These are phyloP conservation scores for Pleodorina starrii DNA, from an alignment of 139 green algal species.

Conservation along the genomic window DNA sequence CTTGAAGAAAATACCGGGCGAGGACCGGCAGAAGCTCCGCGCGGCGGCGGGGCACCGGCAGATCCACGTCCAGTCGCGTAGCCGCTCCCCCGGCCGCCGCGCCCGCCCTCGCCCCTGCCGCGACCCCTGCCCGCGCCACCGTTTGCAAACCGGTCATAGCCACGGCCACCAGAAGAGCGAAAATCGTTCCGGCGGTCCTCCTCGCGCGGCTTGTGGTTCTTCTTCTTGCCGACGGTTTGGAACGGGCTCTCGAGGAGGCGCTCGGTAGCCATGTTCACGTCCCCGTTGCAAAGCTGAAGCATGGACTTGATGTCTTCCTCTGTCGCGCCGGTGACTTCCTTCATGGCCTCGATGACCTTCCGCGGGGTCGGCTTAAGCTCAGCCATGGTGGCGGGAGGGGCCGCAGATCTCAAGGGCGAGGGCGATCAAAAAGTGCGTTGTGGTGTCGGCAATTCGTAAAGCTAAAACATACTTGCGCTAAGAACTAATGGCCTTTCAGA, in stretches of 20 bases:
- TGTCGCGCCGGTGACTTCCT: conserved; percentile 56
- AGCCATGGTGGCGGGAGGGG: conserved; percentile 30
- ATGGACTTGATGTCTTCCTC: conserved; percentile 61
- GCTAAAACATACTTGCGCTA: conserved; percentile 30
- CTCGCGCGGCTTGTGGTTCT: conserved; percentile 35
- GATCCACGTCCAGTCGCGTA: conserved; percentile 42
- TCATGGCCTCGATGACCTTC: conserved; percentile 63
- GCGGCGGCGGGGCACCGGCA: not conserved
- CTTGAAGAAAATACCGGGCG: not conserved
- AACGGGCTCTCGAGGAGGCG: conserved; percentile 59
- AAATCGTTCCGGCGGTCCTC: conserved; percentile 18
- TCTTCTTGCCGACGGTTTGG: conserved; percentile 45
- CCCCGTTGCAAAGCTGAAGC: conserved; percentile 58
- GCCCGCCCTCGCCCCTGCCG: conserved; percentile 45
- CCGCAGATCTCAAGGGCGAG: conserved; percentile 35
- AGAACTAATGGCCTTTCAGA: too few relatives aligned
- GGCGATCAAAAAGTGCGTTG: not conserved
- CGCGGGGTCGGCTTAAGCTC: conserved; percentile 16
- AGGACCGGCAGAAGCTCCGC: conserved; percentile 29
- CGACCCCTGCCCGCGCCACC: conserved; percentile 36
- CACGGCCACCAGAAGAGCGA: conserved; percentile 25
- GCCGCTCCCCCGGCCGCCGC: conserved; percentile 39
- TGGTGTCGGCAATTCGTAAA: conserved; percentile 1
- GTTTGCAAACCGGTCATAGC: conserved; percentile 43
- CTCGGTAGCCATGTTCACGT: conserved; percentile 63